Evolutionary conservation across 768 basidiomycete genomes (phyloP).

Genomic region (Lactarius indigo): DNA sequence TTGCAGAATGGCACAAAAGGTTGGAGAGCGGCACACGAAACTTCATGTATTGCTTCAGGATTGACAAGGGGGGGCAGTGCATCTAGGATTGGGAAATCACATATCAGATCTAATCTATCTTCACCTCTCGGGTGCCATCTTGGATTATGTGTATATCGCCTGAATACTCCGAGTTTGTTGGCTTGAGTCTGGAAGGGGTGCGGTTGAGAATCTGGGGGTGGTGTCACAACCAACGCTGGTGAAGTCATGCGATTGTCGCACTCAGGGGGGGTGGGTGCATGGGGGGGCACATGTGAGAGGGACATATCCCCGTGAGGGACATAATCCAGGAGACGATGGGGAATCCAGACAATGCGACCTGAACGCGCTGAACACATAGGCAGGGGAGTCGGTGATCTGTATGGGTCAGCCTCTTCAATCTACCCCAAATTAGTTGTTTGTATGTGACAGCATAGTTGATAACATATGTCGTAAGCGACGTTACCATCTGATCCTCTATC

Average conservation of each 20-base stretch:
- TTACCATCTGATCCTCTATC: no score
- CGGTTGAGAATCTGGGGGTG: neutral
- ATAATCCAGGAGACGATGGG: neutral
- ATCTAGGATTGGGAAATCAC: neutral
- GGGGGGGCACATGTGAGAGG: neutral
- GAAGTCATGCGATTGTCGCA: neutral
- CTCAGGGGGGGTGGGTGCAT: neutral
- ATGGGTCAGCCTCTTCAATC: no score
- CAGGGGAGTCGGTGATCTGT: no score
- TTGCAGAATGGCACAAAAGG: neutral
- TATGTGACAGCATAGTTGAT: no score
- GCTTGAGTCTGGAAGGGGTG: neutral
- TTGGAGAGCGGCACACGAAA: neutral
- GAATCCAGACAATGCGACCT: neutral
- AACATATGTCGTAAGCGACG: neutral
- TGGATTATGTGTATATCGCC: neutral
- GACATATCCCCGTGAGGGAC: neutral
- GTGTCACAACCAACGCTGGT: no score
- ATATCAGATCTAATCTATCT: neutral
- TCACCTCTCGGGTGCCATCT: neutral
- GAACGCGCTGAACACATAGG: neutral
- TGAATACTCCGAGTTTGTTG: neutral
- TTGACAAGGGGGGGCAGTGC: neutral
- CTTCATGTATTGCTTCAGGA: neutral
- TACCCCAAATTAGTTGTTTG: no score